These are phyloP conservation scores for Mycena maculata DNA, from an alignment of 768 basidiomycete genomes.

Conservation along the genomic window DNA sequence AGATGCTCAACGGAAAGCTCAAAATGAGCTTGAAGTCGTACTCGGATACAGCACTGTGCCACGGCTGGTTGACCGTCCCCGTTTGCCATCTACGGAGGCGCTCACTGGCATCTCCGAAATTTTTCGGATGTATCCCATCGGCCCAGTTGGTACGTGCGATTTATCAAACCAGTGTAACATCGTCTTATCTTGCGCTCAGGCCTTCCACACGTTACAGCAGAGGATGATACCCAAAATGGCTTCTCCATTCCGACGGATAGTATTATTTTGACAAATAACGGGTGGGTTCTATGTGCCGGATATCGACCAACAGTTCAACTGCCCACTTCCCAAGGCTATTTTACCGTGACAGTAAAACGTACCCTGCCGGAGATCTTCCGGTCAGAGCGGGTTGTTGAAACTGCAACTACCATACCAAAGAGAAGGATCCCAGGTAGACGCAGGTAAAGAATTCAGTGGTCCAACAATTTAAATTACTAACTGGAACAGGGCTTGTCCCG, in stretches of 20 bases:
- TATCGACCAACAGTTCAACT: not conserved
- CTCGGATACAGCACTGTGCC: conserved; percentile 39
- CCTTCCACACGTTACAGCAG: conserved; percentile 30
- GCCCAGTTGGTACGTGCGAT: conserved; percentile 26
- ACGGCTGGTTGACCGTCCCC: conserved; percentile 33
- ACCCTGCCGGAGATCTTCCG: conserved; percentile 35
- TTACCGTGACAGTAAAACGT: conserved; percentile 34
- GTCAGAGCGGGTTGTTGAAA: conserved; percentile 36
- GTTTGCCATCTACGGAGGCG: conserved; percentile 36
- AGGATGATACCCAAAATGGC: conserved; percentile 34
- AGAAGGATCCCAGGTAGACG: conserved; percentile 37
- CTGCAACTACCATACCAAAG: conserved; percentile 12
- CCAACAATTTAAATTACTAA: not conserved
- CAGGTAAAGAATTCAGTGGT: conserved; percentile 19
- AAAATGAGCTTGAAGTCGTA: conserved; percentile 43
- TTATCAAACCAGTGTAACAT: not conserved
- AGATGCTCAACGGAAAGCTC: conserved; percentile 41
- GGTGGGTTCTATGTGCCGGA: too few species aligned
- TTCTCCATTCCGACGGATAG: conserved; percentile 35
- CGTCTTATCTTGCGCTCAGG: not conserved
- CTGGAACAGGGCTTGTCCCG: conserved; percentile 11
- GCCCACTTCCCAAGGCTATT: conserved; percentile 28
- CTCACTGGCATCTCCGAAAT: conserved; percentile 28
- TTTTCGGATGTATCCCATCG: conserved; percentile 18
- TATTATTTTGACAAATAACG: conserved; percentile 34